phyloP scores from a whole-genome alignment of 2,329 filamentous ascomycete genomes.

The Arthrobotrys iridis region DNA sequence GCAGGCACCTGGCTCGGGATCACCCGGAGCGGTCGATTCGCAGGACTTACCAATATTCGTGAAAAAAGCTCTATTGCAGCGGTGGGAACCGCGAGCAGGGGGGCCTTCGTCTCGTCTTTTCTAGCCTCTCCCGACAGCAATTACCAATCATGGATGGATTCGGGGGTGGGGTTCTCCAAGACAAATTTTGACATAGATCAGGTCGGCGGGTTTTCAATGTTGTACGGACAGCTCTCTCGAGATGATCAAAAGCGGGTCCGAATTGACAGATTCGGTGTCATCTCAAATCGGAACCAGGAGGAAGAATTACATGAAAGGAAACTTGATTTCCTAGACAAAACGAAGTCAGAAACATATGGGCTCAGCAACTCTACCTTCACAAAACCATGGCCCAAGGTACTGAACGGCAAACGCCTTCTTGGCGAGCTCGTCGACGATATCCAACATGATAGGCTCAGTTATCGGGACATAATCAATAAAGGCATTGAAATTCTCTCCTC shows the following conservation, averaged over 20 bases:
- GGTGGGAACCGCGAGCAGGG: conserved; percentile 68
- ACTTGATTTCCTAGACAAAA: conserved; percentile 66
- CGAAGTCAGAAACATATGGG: conserved; percentile 69
- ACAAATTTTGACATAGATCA: conserved; percentile 68
- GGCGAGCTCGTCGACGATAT: conserved; percentile 63
- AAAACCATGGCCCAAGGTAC: conserved; percentile 72
- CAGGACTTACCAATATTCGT: conserved; percentile 74
- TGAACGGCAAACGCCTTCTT: conserved; percentile 66
- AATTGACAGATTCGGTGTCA: conserved; percentile 15
- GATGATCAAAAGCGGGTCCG: conserved; percentile 54
- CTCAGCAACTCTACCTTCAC: conserved; percentile 72
- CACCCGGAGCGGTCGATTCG: conserved; percentile 69
- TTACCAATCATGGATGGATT: conserved; percentile 3
- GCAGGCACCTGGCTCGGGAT: conserved; percentile 73
- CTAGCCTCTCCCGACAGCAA: conserved; percentile 59
- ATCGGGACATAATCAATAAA: conserved; percentile 65
- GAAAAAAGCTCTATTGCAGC: conserved; percentile 67
- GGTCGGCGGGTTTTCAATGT: conserved; percentile 73
- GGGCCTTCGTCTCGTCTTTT: conserved; percentile 68
- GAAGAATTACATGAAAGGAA: background rate
- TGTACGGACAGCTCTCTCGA: conserved; percentile 69
- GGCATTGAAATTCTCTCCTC: conserved; percentile 69
- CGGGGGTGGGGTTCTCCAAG: conserved; percentile 66
- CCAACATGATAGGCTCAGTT: conserved; percentile 59
- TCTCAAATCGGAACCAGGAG: conserved; percentile 19